These are phyloP conservation scores for Quercus tomentella DNA, from an alignment of 331 rosid species.

Conservation along the genomic window DNA sequence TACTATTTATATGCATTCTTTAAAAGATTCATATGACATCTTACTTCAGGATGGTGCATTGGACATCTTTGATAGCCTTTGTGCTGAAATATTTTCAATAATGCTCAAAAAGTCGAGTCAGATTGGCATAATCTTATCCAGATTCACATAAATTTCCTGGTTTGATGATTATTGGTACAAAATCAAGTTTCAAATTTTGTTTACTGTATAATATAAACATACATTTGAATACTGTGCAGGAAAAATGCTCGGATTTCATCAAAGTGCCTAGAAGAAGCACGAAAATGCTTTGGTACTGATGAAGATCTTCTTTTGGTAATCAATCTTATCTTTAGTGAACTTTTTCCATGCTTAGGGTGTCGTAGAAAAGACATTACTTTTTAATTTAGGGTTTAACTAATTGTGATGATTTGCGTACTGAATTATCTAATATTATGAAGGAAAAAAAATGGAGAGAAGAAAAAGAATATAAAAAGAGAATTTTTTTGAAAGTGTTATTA, in stretches of 20 bases:
- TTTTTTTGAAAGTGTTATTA: too few relatives aligned
- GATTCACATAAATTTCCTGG: background rate
- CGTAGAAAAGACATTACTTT: background rate
- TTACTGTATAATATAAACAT: background rate
- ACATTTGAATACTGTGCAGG: constrained; percentile 34
- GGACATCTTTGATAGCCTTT: background rate
- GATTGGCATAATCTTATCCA: background rate
- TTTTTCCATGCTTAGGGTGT: background rate
- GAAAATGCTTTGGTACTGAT: constrained; percentile 93
- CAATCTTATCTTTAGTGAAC: background rate
- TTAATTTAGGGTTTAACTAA: background rate
- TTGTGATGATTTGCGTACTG: background rate
- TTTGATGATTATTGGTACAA: background rate
- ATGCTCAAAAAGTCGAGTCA: background rate
- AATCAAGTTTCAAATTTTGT: background rate
- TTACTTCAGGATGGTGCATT: background rate
- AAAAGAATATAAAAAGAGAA: background rate
- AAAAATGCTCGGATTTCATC: constrained; percentile 69
- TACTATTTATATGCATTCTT: background rate
- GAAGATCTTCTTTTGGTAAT: constrained; percentile 95
- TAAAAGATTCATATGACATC: background rate
- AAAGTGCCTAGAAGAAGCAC: constrained; percentile 78
- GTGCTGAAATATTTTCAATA: background rate
- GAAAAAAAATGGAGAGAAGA: background rate
- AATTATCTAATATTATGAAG: background rate